Conservation (phyloP, 2,329 filamentous ascomycete species). For the Aureobasidium mangrovei region DNA sequence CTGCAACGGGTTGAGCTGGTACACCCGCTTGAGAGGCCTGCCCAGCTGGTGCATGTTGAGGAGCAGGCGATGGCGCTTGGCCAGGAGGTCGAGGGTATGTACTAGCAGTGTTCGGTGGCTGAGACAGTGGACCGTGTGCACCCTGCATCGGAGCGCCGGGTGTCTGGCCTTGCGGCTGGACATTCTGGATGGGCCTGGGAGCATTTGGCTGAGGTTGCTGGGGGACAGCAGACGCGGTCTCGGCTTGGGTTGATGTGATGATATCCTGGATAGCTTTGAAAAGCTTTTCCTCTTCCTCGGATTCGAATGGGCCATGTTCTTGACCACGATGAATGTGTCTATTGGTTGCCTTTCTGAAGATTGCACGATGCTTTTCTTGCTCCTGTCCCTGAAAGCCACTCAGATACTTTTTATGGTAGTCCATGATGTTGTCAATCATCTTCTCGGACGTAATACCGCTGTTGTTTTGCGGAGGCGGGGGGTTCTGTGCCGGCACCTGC, state of each 20-base stretch:
- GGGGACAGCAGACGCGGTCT: constrained; percentile 7
- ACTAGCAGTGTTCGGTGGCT: neutral
- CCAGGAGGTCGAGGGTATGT: neutral
- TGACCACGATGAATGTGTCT: constrained; percentile 16
- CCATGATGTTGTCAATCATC: constrained; percentile 18
- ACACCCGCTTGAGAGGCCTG: neutral
- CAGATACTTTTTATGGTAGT: constrained; percentile 16
- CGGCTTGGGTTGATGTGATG: constrained; percentile 11
- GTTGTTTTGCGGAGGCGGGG: constrained; percentile 13
- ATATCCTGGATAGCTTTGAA: constrained; percentile 15
- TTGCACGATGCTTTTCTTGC: constrained; percentile 15
- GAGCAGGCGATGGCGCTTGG: neutral
- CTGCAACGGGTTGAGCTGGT: neutral
- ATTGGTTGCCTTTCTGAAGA: constrained; percentile 16
- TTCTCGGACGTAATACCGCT: constrained; percentile 16
- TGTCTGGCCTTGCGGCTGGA: neutral
- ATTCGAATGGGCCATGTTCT: constrained; percentile 15
- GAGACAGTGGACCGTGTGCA: neutral
- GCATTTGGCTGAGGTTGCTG: neutral
- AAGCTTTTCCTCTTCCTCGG: constrained; percentile 16
- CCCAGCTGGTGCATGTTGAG: neutral
- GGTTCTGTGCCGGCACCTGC: neutral
- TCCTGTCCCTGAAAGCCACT: constrained; percentile 15
- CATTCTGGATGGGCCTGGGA: neutral
- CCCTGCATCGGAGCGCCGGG: neutral